Evolutionary conservation across 2,329 filamentous ascomycete species (phyloP), one percentile per base, ranked within the genome.

Genomic region (Ophiocordyceps camponoti-floridani): DNA sequence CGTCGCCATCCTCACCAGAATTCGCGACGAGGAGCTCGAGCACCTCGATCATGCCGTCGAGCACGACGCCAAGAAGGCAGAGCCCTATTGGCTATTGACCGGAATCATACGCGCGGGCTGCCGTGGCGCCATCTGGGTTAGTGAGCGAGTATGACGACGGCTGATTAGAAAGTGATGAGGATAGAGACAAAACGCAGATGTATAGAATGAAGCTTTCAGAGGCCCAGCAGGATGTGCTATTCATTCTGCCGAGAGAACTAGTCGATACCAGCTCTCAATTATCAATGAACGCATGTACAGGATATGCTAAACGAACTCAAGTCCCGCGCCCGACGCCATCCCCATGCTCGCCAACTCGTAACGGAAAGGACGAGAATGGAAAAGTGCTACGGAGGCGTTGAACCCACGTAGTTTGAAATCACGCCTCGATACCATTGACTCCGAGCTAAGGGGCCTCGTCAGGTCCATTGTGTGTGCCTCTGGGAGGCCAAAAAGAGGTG

Each of bases 1-100:
- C 55, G 68, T 94, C 35, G 60, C 65, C 33, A 85, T 84, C 26
- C 70, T 96, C 51, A 74, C 88, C 54, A 70, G 80, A 55, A 95
- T 95, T 56, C 71, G 91, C 23, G 91, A 98, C 58, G 91, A 98
- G 65, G 91, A 98, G 65, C 65, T 98, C 46, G 91, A 98, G 69
- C 91, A 98, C 67, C 65, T 98, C 51, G 91, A 98, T 60, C 84
- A 94, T 65, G 91, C 91, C 0, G 82, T 98, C 18, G 82, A 91
- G 59, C 82, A 96, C 56, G 89, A 96, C 64, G 82, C 88, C 3
- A 86, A 91, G 62, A 78, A 87, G 63, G 91, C 91, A 6, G 76
- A 80, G 60, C 88, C 89, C 28, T 89, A 96, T 61, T 88, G 89
- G 69, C 64, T 94, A 45, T 67, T 98, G 49, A 94, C 87, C 0